phyloP scores from a whole-genome alignment of 2,329 filamentous ascomycete species.

The Nannizziopsis arthrosporioides region DNA sequence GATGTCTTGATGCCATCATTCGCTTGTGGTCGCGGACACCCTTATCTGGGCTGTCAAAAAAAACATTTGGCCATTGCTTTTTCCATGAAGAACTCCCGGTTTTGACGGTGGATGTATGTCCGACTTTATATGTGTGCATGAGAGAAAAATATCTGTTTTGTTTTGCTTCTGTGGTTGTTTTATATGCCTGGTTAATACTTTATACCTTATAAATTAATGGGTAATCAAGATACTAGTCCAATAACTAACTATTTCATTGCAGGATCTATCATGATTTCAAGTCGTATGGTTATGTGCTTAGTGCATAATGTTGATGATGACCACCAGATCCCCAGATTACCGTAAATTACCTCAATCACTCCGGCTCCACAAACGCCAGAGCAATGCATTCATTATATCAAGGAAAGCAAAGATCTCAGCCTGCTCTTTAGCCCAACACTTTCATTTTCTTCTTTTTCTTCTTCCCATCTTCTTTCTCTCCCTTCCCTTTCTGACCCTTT shows the following conservation, averaged over 20 bases:
- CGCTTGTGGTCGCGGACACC: neutral
- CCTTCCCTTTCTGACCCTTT: conserved; percentile 44
- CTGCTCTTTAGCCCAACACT: conserved; percentile 29
- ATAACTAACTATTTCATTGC: too few species aligned
- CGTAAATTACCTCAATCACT: neutral
- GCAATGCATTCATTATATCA: neutral
- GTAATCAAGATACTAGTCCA: too few species aligned
- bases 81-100: neutral
- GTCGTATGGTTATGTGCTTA: too few species aligned
- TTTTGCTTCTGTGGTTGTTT: too few species aligned
- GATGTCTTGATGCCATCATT: conserved; percentile 21
- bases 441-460: conserved; percentile 45
- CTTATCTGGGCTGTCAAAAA: too few species aligned
- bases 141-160: too few species aligned
- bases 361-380: neutral
- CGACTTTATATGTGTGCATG: neutral
- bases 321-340: neutral
- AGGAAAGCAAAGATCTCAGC: neutral
- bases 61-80: too few species aligned
- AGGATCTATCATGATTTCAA: too few species aligned
- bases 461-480: conserved; percentile 48
- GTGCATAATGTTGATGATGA: too few species aligned
- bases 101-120: too few species aligned
- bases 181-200: too few species aligned
- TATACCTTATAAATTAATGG: too few species aligned